phyloP scores from a whole-genome alignment of 495 filamentous ascomycete species.

The Oidiodendron maius region DNA sequence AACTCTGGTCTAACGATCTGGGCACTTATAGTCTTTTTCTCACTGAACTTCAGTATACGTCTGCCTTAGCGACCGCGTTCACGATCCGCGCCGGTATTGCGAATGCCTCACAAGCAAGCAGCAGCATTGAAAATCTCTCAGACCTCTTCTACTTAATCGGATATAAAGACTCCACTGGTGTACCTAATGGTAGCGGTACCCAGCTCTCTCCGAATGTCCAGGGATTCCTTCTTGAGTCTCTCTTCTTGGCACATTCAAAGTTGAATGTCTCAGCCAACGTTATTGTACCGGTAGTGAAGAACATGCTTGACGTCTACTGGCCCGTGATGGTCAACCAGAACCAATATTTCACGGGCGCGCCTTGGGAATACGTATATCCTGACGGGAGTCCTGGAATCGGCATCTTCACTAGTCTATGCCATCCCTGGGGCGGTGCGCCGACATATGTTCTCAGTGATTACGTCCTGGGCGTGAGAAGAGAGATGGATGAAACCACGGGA shows the following conservation, averaged over 20 bases:
- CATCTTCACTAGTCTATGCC: constrained; percentile 29
- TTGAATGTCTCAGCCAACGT: background rate
- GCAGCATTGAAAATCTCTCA: background rate
- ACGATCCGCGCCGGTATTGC: constrained; percentile 25
- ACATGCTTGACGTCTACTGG: constrained; percentile 27
- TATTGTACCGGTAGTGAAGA: constrained; percentile 1
- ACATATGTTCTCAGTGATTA: constrained; percentile 30
- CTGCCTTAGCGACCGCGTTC: constrained; percentile 23
- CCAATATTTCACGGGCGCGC: constrained; percentile 28
- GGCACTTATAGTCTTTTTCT: constrained; percentile 23
- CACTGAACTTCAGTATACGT: constrained; percentile 13
- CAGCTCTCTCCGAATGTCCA: constrained; percentile 25
- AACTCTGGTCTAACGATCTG: constrained; percentile 23
- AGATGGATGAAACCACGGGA: too few relatives aligned
- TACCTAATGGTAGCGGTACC: constrained; percentile 9
- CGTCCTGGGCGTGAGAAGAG: too few relatives aligned
- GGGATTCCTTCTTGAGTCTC: constrained; percentile 26
- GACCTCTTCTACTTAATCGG: background rate
- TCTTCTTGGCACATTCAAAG: background rate
- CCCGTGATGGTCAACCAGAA: constrained; percentile 27
- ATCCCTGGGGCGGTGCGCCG: constrained; percentile 34
- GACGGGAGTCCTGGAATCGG: constrained; percentile 29
- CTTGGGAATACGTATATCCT: constrained; percentile 32
- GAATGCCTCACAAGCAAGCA: constrained; percentile 15
- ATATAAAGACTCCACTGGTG: constrained; percentile 18